Evolutionary conservation across 2,329 filamentous ascomycete species (phyloP).

Genomic region (Paraconiothyrium sp.): DNA sequence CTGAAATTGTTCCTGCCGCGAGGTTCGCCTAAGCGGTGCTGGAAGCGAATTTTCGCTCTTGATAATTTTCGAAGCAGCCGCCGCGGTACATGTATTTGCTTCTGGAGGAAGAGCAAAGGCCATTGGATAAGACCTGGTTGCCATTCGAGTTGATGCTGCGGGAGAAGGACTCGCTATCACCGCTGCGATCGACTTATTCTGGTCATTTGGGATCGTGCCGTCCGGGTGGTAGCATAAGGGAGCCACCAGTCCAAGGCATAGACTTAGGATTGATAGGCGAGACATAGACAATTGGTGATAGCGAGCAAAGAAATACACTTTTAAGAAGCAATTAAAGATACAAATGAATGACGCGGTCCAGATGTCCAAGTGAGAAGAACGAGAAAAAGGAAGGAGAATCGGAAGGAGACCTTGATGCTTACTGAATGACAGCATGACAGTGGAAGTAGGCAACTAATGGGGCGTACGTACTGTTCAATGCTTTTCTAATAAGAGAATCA

Average conservation of each 20-base stretch:
- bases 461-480: neutral
- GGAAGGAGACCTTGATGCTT: neutral
- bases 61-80: no score
- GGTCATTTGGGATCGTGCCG: neutral
- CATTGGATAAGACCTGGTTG: no score
- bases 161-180: neutral
- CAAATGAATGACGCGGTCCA: neutral
- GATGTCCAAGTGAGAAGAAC: neutral
- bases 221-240: neutral
- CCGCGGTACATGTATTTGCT: no score
- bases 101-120: no score
- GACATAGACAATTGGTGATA: neutral
- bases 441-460: neutral
- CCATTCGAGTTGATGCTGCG: neutral
- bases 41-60: no score
- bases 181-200: neutral
- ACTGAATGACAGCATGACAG: neutral
- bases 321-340: neutral
- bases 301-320: neutral
- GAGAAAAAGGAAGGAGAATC: neutral
- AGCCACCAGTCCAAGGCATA: neutral
- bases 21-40: no score
- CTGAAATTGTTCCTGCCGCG: no score
- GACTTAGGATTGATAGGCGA: neutral
- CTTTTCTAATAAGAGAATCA: neutral